Evolutionary conservation across 23 red algal species (phyloP).

Genomic region (Gracilariopsis chorda): DNA sequence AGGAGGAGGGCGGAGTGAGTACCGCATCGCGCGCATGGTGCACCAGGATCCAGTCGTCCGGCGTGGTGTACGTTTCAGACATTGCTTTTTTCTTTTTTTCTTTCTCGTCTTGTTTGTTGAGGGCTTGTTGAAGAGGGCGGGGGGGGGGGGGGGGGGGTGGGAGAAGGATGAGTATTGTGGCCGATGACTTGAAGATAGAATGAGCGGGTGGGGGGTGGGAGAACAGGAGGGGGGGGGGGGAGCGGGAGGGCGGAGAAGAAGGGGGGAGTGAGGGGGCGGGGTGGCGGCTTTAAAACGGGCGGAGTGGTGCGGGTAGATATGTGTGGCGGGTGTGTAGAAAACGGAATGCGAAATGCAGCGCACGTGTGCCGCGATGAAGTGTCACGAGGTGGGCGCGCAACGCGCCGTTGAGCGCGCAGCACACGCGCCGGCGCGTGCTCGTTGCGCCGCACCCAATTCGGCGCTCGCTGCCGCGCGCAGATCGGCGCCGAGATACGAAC

Average conservation of each 20-base stretch:
- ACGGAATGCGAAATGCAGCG: neutral
- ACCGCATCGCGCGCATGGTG: conserved; percentile 35
- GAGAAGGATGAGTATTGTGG: too few relatives aligned
- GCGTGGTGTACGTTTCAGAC: conserved; percentile 36
- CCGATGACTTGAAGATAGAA: too few relatives aligned
- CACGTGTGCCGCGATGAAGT: neutral
- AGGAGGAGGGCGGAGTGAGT: neutral
- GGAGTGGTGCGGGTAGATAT: neutral
- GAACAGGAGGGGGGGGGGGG: too few relatives aligned
- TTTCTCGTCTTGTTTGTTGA: too few relatives aligned
- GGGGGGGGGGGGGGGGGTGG: too few relatives aligned
- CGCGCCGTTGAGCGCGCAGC: neutral
- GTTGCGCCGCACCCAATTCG: neutral
- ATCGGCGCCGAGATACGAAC: neutral
- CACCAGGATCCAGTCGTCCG: conserved; percentile 33
- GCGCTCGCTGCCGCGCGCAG: too few relatives aligned
- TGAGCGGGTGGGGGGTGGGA: too few relatives aligned
- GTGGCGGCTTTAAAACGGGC: neutral
- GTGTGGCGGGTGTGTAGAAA: neutral
- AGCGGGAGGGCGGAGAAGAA: too few relatives aligned
- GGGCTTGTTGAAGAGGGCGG: too few relatives aligned
- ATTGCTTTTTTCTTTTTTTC: too few relatives aligned
- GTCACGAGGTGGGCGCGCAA: neutral
- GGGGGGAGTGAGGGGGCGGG: too few relatives aligned
- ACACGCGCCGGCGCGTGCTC: neutral